These are phyloP conservation scores for Fusarium annulatum DNA, from an alignment of 2,329 filamentous ascomycete genomes.

Conservation along the genomic window DNA sequence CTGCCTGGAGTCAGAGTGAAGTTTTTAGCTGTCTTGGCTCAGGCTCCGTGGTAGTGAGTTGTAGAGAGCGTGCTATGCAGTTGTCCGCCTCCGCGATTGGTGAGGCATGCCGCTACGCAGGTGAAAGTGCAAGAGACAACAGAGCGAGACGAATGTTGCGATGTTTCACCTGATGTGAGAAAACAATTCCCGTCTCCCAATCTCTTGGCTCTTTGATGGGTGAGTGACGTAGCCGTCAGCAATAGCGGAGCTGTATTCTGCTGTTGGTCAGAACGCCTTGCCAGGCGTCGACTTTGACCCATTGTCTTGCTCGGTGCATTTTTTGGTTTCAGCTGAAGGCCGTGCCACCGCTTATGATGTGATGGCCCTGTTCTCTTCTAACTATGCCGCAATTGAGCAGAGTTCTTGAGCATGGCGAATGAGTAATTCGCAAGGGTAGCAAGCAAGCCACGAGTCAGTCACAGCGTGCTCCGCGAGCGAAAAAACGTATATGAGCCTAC, in stretches of 20 bases:
- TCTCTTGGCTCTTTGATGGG: not conserved
- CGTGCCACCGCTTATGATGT: not conserved
- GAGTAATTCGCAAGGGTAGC: not conserved
- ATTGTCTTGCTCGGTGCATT: not conserved
- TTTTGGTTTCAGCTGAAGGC: rapidly evolving
- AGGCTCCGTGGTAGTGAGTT: rapidly evolving
- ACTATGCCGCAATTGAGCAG: rapidly evolving
- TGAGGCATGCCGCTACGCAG: rapidly evolving
- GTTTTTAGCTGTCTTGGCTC: rapidly evolving
- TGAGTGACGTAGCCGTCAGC: rapidly evolving
- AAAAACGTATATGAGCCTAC: rapidly evolving
- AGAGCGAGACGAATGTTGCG: not conserved
- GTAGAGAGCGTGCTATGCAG: rapidly evolving
- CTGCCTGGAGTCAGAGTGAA: rapidly evolving
- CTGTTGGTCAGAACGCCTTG: not conserved
- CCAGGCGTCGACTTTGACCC: not conserved
- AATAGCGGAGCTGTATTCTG: rapidly evolving
- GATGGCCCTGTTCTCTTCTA: too few species aligned
- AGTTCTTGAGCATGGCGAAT: not conserved
- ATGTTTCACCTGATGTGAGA: too few species aligned
- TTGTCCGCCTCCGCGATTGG: rapidly evolving
- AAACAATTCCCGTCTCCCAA: rapidly evolving
- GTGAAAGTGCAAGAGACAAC: not conserved
- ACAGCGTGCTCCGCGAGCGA: too few species aligned
- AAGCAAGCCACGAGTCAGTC: not conserved